phyloP scores from a whole-genome alignment of 495 filamentous ascomycete species.

The Cairneyella variabilis region DNA sequence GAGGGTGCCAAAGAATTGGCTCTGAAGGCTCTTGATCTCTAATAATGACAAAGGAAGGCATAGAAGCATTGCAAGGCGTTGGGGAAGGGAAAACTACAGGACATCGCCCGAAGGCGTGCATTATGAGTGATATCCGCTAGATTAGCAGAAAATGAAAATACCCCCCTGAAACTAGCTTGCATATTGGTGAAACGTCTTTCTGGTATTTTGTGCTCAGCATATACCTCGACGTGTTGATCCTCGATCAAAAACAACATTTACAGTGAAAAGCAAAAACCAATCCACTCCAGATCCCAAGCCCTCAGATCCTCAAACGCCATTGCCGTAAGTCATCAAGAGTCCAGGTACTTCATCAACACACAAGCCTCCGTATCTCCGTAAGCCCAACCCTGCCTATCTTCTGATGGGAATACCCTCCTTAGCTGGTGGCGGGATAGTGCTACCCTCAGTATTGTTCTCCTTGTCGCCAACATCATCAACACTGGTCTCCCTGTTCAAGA shows the following conservation, averaged over 20 bases:
- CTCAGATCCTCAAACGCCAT: constrained; percentile 21
- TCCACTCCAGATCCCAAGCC: background rate
- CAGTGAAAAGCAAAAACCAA: constrained; percentile 13
- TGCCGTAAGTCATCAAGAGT: constrained; percentile 13
- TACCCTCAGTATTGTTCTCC: constrained; percentile 22
- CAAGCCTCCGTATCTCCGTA: background rate
- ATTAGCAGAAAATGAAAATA: background rate
- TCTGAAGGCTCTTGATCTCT: constrained; percentile 49
- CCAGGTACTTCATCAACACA: constrained; percentile 1
- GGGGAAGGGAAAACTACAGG: constrained; percentile 6
- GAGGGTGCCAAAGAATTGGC: constrained; percentile 91
- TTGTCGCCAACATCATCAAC: constrained; percentile 58
- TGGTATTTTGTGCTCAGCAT: constrained; percentile 9
- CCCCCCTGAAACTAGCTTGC: background rate
- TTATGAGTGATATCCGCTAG: too few species aligned
- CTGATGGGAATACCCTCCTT: constrained; percentile 64
- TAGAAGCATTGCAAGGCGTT: constrained; percentile 23
- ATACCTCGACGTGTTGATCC: background rate
- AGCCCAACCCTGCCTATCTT: constrained; percentile 12
- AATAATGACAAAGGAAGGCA: background rate
- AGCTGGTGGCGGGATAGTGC: constrained; percentile 41
- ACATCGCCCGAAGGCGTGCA: too few species aligned
- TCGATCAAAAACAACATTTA: constrained; percentile 18
- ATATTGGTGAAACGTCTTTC: constrained; percentile 6
- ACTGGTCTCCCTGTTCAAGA: constrained; percentile 71